phyloP scores from a whole-genome alignment of 352 stramenopile genomes.

The Ophiocytium majus region DNA sequence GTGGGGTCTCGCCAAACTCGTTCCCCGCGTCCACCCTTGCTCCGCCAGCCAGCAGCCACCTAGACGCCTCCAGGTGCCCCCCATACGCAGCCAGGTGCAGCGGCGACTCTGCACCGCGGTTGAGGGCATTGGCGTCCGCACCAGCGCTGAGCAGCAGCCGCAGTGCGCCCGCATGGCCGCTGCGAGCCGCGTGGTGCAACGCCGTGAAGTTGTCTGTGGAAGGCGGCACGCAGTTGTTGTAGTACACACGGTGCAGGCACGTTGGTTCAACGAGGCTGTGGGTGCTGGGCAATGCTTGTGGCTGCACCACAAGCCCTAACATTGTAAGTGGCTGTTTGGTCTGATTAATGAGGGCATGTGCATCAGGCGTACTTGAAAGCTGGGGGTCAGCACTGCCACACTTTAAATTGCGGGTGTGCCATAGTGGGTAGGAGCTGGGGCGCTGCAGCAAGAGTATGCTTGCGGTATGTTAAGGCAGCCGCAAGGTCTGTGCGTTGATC shows the following conservation, averaged over 20 bases:
- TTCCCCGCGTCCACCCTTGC: background rate
- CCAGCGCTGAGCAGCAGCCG: constrained; percentile 18
- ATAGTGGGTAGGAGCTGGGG: too few relatives aligned
- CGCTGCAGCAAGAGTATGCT: too few relatives aligned
- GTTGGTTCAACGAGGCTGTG: background rate
- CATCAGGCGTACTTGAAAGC: too few relatives aligned
- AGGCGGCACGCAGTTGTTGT: too few relatives aligned
- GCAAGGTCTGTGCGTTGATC: too few relatives aligned
- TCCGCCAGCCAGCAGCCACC: background rate
- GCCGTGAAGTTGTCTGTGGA: constrained; percentile 20
- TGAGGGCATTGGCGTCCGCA: background rate
- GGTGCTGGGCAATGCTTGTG: background rate
- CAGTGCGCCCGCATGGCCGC: background rate
- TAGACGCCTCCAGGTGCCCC: background rate
- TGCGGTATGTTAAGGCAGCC: too few relatives aligned
- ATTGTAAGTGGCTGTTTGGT: too few relatives aligned
- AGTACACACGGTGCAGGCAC: too few relatives aligned
- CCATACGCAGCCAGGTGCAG: background rate
- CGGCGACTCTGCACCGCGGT: background rate
- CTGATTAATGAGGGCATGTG: too few relatives aligned
- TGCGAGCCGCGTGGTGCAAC: constrained; percentile 4
- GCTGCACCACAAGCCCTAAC: too few relatives aligned
- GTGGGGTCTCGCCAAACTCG: constrained; percentile 14
- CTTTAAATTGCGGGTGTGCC: too few relatives aligned
- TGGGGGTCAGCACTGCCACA: too few relatives aligned